Evolutionary conservation across 2,329 filamentous ascomycete species (phyloP), one percentile per base, ranked within the genome.

Genomic region (Alternaria gansuensis): DNA sequence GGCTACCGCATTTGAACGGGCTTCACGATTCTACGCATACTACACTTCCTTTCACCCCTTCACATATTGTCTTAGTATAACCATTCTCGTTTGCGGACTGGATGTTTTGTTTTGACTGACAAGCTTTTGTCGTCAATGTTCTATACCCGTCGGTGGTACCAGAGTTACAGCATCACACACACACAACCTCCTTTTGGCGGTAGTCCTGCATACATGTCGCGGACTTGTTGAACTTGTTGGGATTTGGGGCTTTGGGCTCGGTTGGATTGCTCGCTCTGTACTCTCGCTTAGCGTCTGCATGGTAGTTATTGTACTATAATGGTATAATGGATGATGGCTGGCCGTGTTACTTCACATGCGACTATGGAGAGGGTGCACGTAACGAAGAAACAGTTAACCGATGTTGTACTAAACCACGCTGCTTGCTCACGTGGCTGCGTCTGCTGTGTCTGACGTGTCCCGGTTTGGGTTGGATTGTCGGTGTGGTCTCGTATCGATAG

Each of bases 241-340:
- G 34, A 52, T 31, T 59, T 48, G 23, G 43, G 59, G 54, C 51
- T 54, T 49, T 17, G 51, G 21, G 62, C 65, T 60, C 33, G 29
- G 44, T 63, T 68, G 62, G 65, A 60, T 57, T 43, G 40, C 23
- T 56, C 1, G 1, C 17, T n/a, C 55, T 57, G 60, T 60, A 62
- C 45, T 33, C 51, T 63, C 51, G 41, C 28, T 51, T 53, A 51
- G 55, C 59, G 37, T 7, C 17, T 8, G 44, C 36, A 28, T 60
- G 46, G 55, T 63, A 60, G 8, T n/a, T 69, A 66, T 62, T 67
- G 64, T 70, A 72, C 46, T 68, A 64, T 68, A 70, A 66, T 67
- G 65, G 63, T 69, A 50, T 68, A 69, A 71, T 73, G 64, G 61
- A 70, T 65, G 55, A 66, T 62, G 62, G 60, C 54, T 44, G 59